Conservation (phyloP, 495 filamentous ascomycete species). For the Neurospora sublineolata region DNA sequence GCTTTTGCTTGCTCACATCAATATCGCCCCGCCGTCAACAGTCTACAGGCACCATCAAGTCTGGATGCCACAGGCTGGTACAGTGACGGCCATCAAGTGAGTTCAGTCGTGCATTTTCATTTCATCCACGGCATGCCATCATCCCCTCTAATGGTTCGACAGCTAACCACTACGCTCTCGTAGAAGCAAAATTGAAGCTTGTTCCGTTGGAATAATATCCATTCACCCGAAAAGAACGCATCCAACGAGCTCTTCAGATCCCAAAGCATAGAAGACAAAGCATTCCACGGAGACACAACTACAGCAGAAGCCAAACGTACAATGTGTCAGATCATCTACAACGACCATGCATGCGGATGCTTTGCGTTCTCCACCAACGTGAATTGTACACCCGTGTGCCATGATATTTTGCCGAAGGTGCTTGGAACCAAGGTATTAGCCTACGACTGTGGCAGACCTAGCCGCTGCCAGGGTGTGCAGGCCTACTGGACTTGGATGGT, state of each 20-base stretch:
- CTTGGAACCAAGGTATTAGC: neutral
- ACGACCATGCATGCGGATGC: neutral
- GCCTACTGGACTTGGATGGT: neutral
- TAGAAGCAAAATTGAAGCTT: neutral
- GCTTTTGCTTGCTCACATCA: neutral
- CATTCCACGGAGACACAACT: neutral
- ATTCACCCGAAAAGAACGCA: neutral
- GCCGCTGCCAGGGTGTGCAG: neutral
- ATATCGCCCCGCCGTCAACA: neutral
- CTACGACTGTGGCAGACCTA: neutral
- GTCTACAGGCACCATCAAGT: neutral
- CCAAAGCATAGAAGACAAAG: neutral
- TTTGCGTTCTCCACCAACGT: neutral
- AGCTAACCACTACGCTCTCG: neutral
- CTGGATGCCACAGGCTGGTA: neutral
- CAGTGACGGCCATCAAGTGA: neutral
- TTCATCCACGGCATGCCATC: neutral
- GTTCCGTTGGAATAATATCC: neutral
- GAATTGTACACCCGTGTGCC: neutral
- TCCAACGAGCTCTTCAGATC: neutral
- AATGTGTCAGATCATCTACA: neutral
- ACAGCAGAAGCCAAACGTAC: neutral
- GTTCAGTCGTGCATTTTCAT: neutral
- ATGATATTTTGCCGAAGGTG: neutral
- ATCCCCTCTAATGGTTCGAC: neutral